Percentiles rank a stretch among this genome's conserved stretches.
Conservation (phyloP, 1,139 yeast species). For the Protomyces gravidus region DNA sequence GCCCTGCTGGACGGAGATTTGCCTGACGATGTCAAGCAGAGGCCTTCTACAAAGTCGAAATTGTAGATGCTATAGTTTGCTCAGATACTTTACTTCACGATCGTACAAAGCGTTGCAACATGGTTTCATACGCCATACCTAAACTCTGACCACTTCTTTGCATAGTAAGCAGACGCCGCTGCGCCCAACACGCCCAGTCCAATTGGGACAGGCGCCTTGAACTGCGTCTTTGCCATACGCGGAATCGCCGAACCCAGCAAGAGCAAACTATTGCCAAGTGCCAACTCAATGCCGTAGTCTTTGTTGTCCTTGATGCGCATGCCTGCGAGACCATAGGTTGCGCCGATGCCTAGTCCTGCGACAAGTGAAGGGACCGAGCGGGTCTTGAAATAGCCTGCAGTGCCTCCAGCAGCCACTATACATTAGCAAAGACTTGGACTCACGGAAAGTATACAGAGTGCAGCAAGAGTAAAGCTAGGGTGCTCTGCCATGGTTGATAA, state of each 20-base stretch:
- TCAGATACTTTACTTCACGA: too few species aligned
- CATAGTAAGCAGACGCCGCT: constrained; percentile 63
- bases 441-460: constrained; percentile 43
- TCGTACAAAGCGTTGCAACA: too few species aligned
- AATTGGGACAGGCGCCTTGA: constrained; percentile 72
- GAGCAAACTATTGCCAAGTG: constrained; percentile 64
- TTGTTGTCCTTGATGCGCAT: constrained; percentile 58
- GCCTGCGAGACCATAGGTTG: constrained; percentile 71
- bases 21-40: constrained; percentile 22
- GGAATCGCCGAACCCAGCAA: constrained; percentile 65
- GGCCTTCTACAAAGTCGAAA: constrained; percentile 11
- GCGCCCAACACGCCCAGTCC: constrained; percentile 62
- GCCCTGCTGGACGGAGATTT: constrained; percentile 10
- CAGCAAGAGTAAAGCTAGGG: constrained; percentile 71
- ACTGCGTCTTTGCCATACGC: constrained; percentile 52
- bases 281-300: constrained; percentile 76
- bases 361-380: constrained; percentile 73
- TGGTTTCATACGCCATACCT: constrained; percentile 42
- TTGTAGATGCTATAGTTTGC: too few species aligned
- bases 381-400: constrained; percentile 62
- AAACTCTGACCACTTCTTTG: constrained; percentile 65
- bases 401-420: constrained; percentile 60
- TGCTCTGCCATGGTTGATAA: constrained; percentile 42
- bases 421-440: neutral
- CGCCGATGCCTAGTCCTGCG: constrained; percentile 70